Conservation (phyloP, 768 basidiomycete genomes). For the Amanita jacksonii region DNA sequence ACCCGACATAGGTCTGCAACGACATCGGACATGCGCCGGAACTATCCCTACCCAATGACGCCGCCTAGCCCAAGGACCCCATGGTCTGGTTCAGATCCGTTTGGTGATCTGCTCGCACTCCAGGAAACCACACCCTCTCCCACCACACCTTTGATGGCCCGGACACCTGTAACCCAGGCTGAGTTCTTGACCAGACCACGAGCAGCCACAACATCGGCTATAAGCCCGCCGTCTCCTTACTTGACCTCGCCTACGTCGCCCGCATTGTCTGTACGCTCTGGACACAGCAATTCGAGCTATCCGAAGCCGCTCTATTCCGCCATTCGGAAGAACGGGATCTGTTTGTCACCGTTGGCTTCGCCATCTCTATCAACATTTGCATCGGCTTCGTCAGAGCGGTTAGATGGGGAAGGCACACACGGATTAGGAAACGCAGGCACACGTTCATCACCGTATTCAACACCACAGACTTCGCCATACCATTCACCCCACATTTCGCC, state of each 20-base stretch:
- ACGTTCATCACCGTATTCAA: too few species aligned
- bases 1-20: too few species aligned
- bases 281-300: background rate
- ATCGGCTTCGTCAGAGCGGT: background rate
- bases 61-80: background rate
- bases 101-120: background rate
- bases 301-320: constrained; percentile 4
- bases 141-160: background rate
- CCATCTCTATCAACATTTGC: background rate
- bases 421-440: too few species aligned
- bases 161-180: too few species aligned
- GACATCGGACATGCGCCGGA: too few species aligned
- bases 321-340: constrained; percentile 6
- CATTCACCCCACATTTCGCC: too few species aligned
- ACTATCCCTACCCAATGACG: background rate
- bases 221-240: background rate
- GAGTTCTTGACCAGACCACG: background rate
- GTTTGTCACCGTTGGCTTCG: background rate
- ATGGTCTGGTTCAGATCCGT: constrained; percentile 4
- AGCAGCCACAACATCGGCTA: background rate
- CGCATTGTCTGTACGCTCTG: background rate
- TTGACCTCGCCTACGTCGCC: background rate
- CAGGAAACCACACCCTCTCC: background rate
- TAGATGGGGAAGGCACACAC: background rate
- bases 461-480: too few species aligned